These are phyloP conservation scores for Jimgerdemannia flammicorona DNA, from an alignment of 192 early-diverging fungal species.

Conservation along the genomic window DNA sequence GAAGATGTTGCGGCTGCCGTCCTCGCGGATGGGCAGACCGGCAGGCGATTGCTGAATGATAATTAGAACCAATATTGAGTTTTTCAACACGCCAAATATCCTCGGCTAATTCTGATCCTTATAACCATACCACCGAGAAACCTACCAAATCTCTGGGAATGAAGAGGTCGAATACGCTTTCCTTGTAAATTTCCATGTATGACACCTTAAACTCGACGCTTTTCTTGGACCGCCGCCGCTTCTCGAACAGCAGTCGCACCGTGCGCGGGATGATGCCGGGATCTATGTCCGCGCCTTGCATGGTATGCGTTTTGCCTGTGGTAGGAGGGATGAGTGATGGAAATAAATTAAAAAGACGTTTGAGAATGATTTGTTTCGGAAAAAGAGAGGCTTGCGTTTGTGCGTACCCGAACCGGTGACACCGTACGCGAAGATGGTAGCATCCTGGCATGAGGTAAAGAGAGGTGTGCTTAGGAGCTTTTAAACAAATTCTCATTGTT, in stretches of 20 bases:
- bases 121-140: background rate
- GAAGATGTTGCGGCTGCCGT: slow-evolving; percentile 46
- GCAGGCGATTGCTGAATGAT: slow-evolving; percentile 15
- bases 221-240: slow-evolving; percentile 8
- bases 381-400: too few relatives aligned
- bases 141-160: slow-evolving; percentile 31
- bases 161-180: slow-evolving; percentile 56
- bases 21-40: slow-evolving; percentile 54
- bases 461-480: background rate
- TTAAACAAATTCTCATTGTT: background rate
- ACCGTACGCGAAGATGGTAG: slow-evolving; percentile 69
- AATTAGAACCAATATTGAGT: background rate
- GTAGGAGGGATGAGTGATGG: background rate
- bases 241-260: slow-evolving; percentile 48
- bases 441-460: slow-evolving; percentile 23
- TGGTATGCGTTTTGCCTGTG: slow-evolving; percentile 60
- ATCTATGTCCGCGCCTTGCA: slow-evolving; percentile 45
- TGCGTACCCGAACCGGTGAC: slow-evolving; percentile 55
- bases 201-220: slow-evolving; percentile 35
- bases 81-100: background rate
- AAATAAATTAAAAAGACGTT: background rate
- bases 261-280: slow-evolving; percentile 63
- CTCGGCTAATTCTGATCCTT: background rate
- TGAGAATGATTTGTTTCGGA: too few relatives aligned
- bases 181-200: slow-evolving; percentile 71